Percentiles rank a stretch among this genome's conserved stretches.
Evolutionary conservation across 768 basidiomycete species (phyloP).

Genomic region (Leccinum uliginosum): DNA sequence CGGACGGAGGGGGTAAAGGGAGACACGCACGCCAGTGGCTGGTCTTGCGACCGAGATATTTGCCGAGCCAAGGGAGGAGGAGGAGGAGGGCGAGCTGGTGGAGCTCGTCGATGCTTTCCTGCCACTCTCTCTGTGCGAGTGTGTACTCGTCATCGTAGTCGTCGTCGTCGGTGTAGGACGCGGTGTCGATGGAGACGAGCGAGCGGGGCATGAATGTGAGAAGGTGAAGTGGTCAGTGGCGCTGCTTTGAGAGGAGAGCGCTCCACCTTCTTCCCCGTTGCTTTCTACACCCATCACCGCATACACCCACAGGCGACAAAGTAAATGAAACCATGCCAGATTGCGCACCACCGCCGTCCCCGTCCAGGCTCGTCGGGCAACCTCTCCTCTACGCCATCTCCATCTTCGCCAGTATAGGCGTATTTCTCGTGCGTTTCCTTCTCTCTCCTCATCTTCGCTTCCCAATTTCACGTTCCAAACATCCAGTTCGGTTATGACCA

Average conservation of each 20-base stretch:
- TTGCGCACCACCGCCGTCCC: constrained; percentile 25
- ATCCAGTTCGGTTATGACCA: constrained; percentile 81
- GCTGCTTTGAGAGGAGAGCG: constrained; percentile 14
- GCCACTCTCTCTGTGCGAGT: constrained; percentile 87
- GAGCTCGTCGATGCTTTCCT: constrained; percentile 82
- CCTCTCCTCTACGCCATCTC: constrained; percentile 77
- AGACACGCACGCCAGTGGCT: constrained; percentile 73
- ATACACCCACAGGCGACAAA: constrained; percentile 4
- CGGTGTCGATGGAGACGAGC: constrained; percentile 54
- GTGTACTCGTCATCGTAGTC: constrained; percentile 69
- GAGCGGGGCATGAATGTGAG: constrained; percentile 52
- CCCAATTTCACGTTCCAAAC: not conserved
- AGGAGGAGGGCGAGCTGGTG: constrained; percentile 77
- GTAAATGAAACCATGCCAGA: constrained; percentile 54
- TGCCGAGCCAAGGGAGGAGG: constrained; percentile 81
- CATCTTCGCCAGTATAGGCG: constrained; percentile 77
- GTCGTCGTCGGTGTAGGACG: constrained; percentile 43
- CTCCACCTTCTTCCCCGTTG: constrained; percentile 12
- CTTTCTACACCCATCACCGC: constrained; percentile 17
- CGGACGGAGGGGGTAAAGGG: constrained; percentile 1
- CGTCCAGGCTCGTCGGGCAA: constrained; percentile 66
- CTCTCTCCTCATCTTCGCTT: not conserved
- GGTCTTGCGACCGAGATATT: constrained; percentile 83
- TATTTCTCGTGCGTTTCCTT: constrained; percentile 63
- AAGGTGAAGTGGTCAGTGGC: constrained; percentile 1